Evolutionary conservation across 2,329 filamentous ascomycete genomes (phyloP).

Genomic region (Hypoxylon sp.): DNA sequence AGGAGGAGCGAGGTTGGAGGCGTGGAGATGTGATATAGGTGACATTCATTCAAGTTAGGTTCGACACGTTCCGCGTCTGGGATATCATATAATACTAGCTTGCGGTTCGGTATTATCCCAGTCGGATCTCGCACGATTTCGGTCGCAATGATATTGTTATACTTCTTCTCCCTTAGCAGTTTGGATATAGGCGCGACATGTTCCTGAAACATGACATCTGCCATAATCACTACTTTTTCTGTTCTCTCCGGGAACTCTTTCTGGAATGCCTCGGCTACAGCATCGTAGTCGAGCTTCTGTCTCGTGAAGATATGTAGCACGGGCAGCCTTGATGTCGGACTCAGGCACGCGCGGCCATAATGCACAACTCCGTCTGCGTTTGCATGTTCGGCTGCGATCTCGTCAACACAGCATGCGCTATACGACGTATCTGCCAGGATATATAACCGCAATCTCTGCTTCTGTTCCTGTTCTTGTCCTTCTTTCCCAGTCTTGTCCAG

Average conservation of each 20-base stretch:
- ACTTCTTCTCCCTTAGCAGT: slow-evolving; percentile 73
- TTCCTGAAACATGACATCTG: slow-evolving; percentile 87
- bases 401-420: slow-evolving; percentile 96
- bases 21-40: slow-evolving; percentile 86
- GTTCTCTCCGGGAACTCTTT: slow-evolving; percentile 74
- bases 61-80: slow-evolving; percentile 54
- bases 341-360: slow-evolving; percentile 92
- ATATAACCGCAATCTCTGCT: slow-evolving; percentile 67
- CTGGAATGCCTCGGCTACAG: slow-evolving; percentile 72
- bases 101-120: slow-evolving; percentile 86
- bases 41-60: slow-evolving; percentile 71
- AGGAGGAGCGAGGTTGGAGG: slow-evolving; percentile 87
- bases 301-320: slow-evolving; percentile 92
- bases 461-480: slow-evolving; percentile 25
- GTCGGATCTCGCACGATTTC: slow-evolving; percentile 81
- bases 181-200: slow-evolving; percentile 74
- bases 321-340: slow-evolving; percentile 86
- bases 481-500: slow-evolving; percentile 45
- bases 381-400: slow-evolving; percentile 94
- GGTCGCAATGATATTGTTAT: slow-evolving; percentile 76
- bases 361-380: slow-evolving; percentile 93
- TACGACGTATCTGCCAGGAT: slow-evolving; percentile 97
- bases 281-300: slow-evolving; percentile 73
- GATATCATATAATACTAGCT: slow-evolving; percentile 58
- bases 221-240: slow-evolving; percentile 81